Percentiles rank a stretch among this genome's conserved stretches.
phyloP scores from a whole-genome alignment of 2,329 filamentous ascomycete genomes.

The Cordyceps cateniannulata region DNA sequence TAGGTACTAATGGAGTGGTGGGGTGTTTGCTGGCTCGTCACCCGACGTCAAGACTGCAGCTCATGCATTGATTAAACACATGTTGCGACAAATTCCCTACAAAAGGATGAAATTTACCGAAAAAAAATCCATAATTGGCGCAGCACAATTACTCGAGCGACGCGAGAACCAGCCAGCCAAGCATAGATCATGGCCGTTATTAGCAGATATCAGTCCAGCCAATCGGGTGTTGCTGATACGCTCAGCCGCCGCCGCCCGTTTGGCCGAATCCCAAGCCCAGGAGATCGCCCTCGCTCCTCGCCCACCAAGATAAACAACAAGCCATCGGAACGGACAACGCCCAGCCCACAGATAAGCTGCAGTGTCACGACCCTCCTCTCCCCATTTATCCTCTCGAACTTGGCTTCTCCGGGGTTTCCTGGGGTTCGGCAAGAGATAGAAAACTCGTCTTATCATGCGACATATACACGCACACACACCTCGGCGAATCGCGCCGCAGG shows the following conservation, averaged over 20 bases:
- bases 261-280: not conserved
- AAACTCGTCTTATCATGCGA: slow-evolving; percentile 2
- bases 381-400: not conserved
- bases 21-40: not conserved
- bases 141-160: not conserved
- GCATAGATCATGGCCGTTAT: not conserved
- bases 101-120: not conserved
- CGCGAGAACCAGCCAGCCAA: too few relatives aligned
- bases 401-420: slow-evolving; percentile 5
- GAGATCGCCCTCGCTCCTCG: not conserved
- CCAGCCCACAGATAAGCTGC: slow-evolving; percentile 4
- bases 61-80: not conserved
- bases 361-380: not conserved
- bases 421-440: not conserved
- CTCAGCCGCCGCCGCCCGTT: not conserved
- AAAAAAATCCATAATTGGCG: too few relatives aligned
- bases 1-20: too few relatives aligned
- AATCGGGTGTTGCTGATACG: slow-evolving; percentile 12
- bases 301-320: not conserved
- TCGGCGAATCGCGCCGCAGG: not conserved
- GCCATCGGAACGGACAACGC: not conserved
- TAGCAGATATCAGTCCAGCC: slow-evolving; percentile 1
- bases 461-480: not conserved
- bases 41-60: not conserved
- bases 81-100: not conserved